phyloP scores from a whole-genome alignment of 2,329 filamentous ascomycete species.

The Fonsecaea pugnacius region DNA sequence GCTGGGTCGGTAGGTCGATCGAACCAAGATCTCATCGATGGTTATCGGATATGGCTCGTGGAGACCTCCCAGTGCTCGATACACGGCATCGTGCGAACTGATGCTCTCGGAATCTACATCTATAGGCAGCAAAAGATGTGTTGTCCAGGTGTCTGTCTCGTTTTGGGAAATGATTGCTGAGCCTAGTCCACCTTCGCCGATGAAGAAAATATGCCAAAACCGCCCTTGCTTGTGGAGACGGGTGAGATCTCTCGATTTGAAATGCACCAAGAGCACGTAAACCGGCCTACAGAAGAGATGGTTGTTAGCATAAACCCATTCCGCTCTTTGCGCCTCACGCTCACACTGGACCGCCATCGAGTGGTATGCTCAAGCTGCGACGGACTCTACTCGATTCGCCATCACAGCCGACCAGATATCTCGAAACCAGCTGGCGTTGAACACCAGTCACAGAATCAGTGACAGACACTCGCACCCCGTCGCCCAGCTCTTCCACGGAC shows the following conservation, averaged over 20 bases:
- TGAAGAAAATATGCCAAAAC: conserved; percentile 44
- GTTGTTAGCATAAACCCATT: conserved; percentile 24
- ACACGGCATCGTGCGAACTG: conserved; percentile 37
- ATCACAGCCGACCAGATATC: conserved; percentile 41
- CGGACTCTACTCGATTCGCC: conserved; percentile 39
- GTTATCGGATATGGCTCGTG: conserved; percentile 35
- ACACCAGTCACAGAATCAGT: conserved; percentile 27
- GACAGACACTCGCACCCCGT: conserved; percentile 31
- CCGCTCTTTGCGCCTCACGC: conserved; percentile 34
- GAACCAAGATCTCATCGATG: conserved; percentile 44
- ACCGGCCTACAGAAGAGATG: conserved; percentile 31
- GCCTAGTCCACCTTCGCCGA: conserved; percentile 14
- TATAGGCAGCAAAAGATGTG: conserved; percentile 38
- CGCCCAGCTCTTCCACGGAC: conserved; percentile 31
- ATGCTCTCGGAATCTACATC: conserved; percentile 30
- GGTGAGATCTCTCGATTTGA: conserved; percentile 41
- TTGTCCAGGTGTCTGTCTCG: conserved; percentile 43
- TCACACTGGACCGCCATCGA: conserved; percentile 41
- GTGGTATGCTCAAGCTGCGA: conserved; percentile 33
- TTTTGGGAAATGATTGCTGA: conserved; percentile 42
- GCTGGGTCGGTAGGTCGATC: conserved; percentile 39
- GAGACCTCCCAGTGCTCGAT: conserved; percentile 37
- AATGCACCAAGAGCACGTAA: conserved; percentile 41
- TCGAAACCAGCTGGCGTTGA: conserved; percentile 28
- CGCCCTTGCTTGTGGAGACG: conserved; percentile 37